phyloP scores from a whole-genome alignment of 768 basidiomycete genomes.

The Dacryopinax primogenitus region DNA sequence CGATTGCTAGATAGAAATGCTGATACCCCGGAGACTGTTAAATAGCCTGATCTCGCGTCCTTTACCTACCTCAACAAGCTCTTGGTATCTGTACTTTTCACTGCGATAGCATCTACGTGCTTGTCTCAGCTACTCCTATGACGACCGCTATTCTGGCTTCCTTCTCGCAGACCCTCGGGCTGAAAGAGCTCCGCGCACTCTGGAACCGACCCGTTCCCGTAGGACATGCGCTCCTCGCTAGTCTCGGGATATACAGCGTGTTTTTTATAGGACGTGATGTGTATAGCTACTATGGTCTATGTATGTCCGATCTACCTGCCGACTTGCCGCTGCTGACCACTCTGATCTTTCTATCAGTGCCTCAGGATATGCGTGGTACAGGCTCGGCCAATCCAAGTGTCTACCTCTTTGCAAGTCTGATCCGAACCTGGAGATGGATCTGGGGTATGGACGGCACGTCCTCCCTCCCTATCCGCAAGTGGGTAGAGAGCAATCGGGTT shows the following conservation, averaged over 20 bases:
- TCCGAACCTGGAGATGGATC: neutral
- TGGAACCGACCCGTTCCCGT: neutral
- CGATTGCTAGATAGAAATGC: too few species aligned
- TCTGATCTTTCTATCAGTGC: neutral
- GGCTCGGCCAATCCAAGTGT: neutral
- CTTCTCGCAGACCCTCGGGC: too few species aligned
- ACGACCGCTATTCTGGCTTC: too few species aligned
- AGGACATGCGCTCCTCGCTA: neutral
- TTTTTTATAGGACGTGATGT: neutral
- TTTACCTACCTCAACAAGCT: too few species aligned
- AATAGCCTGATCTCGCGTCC: too few species aligned
- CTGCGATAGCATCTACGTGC: too few species aligned
- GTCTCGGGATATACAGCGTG: neutral
- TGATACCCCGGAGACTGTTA: too few species aligned
- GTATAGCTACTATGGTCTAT: neutral
- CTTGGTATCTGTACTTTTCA: too few species aligned
- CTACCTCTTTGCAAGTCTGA: neutral
- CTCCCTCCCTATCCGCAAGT: neutral
- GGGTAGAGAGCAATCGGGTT: neutral
- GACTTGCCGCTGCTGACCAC: neutral
- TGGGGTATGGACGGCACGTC: neutral
- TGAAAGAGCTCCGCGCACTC: neutral
- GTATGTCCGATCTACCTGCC: neutral
- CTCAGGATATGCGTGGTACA: neutral
- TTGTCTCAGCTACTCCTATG: too few species aligned